phyloP scores from a whole-genome alignment of 495 filamentous ascomycete species.

The Cenococcum geophilum region DNA sequence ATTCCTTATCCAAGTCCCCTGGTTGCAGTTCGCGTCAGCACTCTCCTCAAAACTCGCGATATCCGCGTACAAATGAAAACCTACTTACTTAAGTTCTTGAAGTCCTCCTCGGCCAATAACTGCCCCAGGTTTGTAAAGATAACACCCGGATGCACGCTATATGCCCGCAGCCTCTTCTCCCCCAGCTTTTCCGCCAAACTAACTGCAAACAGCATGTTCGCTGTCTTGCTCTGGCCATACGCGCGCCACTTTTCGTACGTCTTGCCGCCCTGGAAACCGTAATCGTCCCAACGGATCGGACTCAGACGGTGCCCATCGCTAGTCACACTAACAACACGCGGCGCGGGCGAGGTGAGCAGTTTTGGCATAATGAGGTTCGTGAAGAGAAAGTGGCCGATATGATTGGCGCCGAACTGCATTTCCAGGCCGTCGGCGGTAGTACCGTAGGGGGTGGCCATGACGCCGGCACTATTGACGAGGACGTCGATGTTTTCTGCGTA shows the following conservation, averaged over 20 bases:
- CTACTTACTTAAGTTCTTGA: background rate
- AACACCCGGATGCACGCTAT: slow-evolving; percentile 12
- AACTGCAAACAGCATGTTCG: slow-evolving; percentile 28
- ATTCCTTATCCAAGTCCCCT: background rate
- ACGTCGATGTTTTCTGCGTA: slow-evolving; percentile 32
- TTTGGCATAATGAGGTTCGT: slow-evolving; percentile 28
- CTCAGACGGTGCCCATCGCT: slow-evolving; percentile 23
- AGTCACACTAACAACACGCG: slow-evolving; percentile 22
- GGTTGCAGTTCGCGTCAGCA: background rate
- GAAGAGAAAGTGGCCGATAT: slow-evolving; percentile 30
- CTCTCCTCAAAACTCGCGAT: background rate
- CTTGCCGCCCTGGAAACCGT: slow-evolving; percentile 26
- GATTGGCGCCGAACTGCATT: slow-evolving; percentile 47
- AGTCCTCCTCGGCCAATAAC: background rate
- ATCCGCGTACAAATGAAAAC: background rate
- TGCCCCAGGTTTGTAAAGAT: slow-evolving; percentile 2
- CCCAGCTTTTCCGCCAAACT: slow-evolving; percentile 19
- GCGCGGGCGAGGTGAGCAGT: slow-evolving; percentile 9
- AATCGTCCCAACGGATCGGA: slow-evolving; percentile 23
- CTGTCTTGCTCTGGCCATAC: slow-evolving; percentile 28
- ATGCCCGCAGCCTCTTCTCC: slow-evolving; percentile 11
- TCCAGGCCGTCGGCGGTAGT: slow-evolving; percentile 43
- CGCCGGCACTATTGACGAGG: slow-evolving; percentile 25
- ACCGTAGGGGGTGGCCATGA: slow-evolving; percentile 11
- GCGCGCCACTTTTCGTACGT: slow-evolving; percentile 21